These are phyloP conservation scores for Opeltia flavorubescens DNA, from an alignment of 495 filamentous ascomycete species.

Conservation along the genomic window DNA sequence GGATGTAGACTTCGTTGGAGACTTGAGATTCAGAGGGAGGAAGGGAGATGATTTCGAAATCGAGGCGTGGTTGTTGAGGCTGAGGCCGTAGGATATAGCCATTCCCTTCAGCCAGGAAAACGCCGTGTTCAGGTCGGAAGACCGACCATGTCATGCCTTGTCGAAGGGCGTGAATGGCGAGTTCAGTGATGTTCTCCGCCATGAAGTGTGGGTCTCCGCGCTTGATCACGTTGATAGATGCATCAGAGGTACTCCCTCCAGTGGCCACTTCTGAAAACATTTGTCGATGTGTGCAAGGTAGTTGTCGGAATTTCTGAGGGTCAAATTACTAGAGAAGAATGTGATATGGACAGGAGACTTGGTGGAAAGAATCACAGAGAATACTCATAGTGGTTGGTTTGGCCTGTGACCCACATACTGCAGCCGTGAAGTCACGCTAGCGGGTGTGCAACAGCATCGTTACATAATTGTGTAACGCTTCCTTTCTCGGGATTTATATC, in stretches of 20 bases:
- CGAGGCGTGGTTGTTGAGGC: neutral
- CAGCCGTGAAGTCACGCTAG: neutral
- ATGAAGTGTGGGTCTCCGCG: conserved; percentile 19
- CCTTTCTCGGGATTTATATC: no score
- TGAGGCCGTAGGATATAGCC: conserved; percentile 17
- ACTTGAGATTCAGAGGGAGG: neutral
- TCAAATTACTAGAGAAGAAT: neutral
- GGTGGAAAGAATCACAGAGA: no score
- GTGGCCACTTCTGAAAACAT: no score
- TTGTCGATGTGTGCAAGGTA: neutral
- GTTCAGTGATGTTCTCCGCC: conserved; percentile 16
- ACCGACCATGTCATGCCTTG: conserved; percentile 23
- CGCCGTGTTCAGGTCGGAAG: conserved; percentile 20
- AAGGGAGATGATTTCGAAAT: neutral
- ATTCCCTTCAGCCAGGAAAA: conserved; percentile 20
- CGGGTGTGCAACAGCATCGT: neutral
- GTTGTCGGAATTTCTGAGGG: neutral
- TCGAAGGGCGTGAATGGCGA: conserved; percentile 18
- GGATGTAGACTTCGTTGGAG: neutral
- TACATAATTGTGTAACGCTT: neutral
- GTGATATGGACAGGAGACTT: neutral
- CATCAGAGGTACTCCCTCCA: no score
- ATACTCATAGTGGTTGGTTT: no score
- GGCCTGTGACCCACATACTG: neutral
- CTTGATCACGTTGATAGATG: no score